Conservation (phyloP, 768 basidiomycete genomes). For the Paxillus ammoniavirescens region DNA sequence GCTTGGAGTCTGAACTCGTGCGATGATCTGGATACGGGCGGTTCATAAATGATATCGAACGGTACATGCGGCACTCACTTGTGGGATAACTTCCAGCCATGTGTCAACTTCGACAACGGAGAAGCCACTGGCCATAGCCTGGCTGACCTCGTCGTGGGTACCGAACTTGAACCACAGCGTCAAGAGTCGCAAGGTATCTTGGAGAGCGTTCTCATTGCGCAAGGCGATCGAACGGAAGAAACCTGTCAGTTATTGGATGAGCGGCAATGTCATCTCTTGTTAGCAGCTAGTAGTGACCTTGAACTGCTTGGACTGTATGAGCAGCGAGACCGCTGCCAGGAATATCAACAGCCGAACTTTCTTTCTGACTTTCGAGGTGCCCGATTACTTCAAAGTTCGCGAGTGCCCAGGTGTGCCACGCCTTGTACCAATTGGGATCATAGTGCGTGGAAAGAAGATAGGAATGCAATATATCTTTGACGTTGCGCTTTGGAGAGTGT, state of each 20-base stretch:
- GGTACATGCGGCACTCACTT: constrained; percentile 48
- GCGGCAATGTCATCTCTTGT: constrained; percentile 4
- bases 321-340: constrained; percentile 64
- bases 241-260: constrained; percentile 41
- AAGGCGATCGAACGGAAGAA: constrained; percentile 96
- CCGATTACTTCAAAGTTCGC: constrained; percentile 93
- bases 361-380: constrained; percentile 67
- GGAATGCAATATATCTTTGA: constrained; percentile 78
- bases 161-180: constrained; percentile 99
- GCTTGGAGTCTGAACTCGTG: constrained; percentile 94
- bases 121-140: constrained; percentile 86
- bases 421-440: constrained; percentile 97
- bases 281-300: constrained; percentile 47
- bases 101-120: constrained; percentile 91
- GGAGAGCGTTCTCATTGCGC: constrained; percentile 85
- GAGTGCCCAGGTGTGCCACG: constrained; percentile 98
- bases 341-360: constrained; percentile 54
- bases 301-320: constrained; percentile 91
- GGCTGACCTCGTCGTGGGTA: constrained; percentile 82
- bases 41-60: neutral
- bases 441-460: constrained; percentile 88
- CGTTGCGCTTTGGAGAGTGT: constrained; percentile 56
- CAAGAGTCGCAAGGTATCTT: constrained; percentile 89
- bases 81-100: constrained; percentile 98
- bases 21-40: constrained; percentile 72